Evolutionary conservation across 1,284 basidiomycete species (phyloP).

Genomic region (Malassezia psittaci): DNA sequence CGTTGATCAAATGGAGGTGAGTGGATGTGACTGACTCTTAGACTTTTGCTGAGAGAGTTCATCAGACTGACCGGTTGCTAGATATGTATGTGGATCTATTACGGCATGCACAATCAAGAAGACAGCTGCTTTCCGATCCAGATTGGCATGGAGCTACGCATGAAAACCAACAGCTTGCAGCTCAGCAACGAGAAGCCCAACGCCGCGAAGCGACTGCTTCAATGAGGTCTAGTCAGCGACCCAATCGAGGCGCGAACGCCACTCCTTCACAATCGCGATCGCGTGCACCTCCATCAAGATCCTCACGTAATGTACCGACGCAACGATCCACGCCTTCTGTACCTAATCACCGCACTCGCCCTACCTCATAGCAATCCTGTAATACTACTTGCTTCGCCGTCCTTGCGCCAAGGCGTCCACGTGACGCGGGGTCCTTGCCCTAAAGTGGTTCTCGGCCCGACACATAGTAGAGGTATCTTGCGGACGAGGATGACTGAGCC

Average conservation of each 20-base stretch:
- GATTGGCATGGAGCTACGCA: slow-evolving; percentile 37
- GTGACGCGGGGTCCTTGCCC: no score
- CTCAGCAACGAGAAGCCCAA: neutral
- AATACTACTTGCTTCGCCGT: no score
- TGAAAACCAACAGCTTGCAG: slow-evolving; percentile 4
- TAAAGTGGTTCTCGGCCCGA: neutral
- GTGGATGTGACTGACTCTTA: slow-evolving; percentile 11
- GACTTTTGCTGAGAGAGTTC: slow-evolving; percentile 27
- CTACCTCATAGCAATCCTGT: no score
- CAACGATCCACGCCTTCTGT: no score
- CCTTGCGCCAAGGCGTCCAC: no score
- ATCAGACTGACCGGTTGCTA: slow-evolving; percentile 34
- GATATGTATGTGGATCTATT: slow-evolving; percentile 38
- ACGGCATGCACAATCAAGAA: slow-evolving; percentile 33
- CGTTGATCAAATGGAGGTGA: slow-evolving; percentile 35
- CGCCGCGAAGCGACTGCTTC: neutral
- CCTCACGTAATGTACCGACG: no score
- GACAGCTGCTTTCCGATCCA: slow-evolving; percentile 29
- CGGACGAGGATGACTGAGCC: neutral
- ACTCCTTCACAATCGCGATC: no score
- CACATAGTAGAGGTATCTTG: neutral
- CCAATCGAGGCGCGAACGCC: neutral
- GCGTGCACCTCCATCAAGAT: no score
- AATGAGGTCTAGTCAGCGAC: neutral
- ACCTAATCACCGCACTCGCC: no score